Evolutionary conservation across 2,329 filamentous ascomycete species (phyloP), one percentile per base, ranked within the genome.

Genomic region (Shiraia sp.): DNA sequence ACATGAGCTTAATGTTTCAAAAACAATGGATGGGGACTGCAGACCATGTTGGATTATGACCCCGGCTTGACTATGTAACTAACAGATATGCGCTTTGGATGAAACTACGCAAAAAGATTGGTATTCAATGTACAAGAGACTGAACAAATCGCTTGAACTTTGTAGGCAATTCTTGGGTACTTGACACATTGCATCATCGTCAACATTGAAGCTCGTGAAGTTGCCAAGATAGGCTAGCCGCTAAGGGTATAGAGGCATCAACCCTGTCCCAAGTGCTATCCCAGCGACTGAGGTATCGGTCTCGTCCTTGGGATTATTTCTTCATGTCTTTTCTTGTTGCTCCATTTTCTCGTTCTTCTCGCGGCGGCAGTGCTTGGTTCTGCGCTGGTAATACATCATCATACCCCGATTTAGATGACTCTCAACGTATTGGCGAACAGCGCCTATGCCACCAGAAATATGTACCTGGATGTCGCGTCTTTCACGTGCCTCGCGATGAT

Each of bases 181-280:
- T 57, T 57, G 59, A 64, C 63, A 66, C 49, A 59, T 66, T 62
- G 60, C 62, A 65, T 60, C 55, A 63, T 59, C 46, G 45, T 34
- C 32, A 41, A 48, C 25, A 33, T 25, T 29, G 32, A 43, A 26
- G 37, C 27, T 47, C 33, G 42, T 17, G 28, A 6, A 8, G 22
- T 40, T 25, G 12, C 19, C 19, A 22, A 22, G 19, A 22, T 22
- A 8, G 19, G 19, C 19, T 22, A 22, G 19, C 19, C 19, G 19
- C 8, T 22, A 22, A 5, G 8, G 19, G 19, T 8, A 22, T 22
- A 4, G 19, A 8, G 4, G 8, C 19, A 22, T 8, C 8, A 8
- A 22, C 19, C 19, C 19, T 22, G 19, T 22, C 19, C 8, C 19
- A 4, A 22, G 8, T 22, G 19, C 4, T 4, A 8, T 8, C 19